Conservation (phyloP, 2,329 filamentous ascomycete genomes). For the Thielaviopsis populi region DNA sequence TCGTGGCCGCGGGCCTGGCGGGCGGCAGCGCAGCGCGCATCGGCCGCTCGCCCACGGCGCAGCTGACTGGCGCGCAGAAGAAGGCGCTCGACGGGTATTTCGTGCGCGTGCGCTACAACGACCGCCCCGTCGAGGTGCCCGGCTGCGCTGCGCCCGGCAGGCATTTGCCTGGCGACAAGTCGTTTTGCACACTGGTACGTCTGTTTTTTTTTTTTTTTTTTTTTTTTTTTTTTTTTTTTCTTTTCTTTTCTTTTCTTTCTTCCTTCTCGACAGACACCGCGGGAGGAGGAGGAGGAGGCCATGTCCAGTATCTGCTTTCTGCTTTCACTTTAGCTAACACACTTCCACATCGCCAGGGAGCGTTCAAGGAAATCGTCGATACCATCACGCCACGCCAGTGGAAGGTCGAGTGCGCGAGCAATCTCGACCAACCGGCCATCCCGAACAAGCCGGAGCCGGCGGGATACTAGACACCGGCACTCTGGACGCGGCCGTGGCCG, state of each 20-base stretch:
- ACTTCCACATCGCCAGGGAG: slow-evolving; percentile 36
- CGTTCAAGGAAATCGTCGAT: slow-evolving; percentile 87
- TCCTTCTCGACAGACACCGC: no score
- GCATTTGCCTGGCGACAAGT: slow-evolving; percentile 73
- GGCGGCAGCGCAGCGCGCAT: slow-evolving; percentile 3
- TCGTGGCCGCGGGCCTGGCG: neutral
- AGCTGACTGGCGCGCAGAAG: slow-evolving; percentile 43
- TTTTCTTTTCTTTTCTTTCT: no score
- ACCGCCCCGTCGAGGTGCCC: slow-evolving; percentile 63
- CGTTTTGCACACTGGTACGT: slow-evolving; percentile 74
- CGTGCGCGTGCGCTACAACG: slow-evolving; percentile 84
- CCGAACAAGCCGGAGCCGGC: slow-evolving; percentile 37
- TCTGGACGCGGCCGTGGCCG: no score
- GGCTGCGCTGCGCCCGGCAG: slow-evolving; percentile 64
- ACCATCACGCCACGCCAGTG: slow-evolving; percentile 75
- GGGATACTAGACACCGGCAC: slow-evolving; percentile 27
- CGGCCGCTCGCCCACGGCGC: slow-evolving; percentile 24
- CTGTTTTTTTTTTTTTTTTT: neutral
- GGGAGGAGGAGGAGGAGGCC: no score
- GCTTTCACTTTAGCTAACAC: neutral
- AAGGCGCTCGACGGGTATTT: slow-evolving; percentile 58
- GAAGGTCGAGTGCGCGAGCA: slow-evolving; percentile 40
- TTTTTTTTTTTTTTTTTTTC: no score
- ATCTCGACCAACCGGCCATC: slow-evolving; percentile 30
- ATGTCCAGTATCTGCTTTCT: neutral